Evolutionary conservation across 768 basidiomycete genomes (phyloP).

Genomic region (Termitomyces sp.): DNA sequence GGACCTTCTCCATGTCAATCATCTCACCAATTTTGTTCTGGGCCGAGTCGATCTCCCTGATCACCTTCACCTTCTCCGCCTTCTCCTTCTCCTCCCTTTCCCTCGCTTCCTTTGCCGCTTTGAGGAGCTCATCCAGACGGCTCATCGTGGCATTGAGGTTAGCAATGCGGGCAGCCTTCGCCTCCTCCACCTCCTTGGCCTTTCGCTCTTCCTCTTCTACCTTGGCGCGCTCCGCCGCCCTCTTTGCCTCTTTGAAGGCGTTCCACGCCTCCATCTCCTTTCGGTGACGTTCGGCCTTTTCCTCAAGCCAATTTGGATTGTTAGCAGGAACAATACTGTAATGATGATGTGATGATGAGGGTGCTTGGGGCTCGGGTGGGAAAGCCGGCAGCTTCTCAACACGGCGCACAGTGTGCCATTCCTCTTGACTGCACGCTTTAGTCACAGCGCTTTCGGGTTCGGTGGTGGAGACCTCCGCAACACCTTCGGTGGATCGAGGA

Average conservation of each 20-base stretch:
- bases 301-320: background rate
- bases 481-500: background rate
- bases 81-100: background rate
- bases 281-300: background rate
- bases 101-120: background rate
- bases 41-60: background rate
- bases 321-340: background rate
- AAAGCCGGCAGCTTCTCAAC: background rate
- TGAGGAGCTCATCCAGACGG: background rate
- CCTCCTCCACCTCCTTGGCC: background rate
- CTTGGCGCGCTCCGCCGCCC: background rate
- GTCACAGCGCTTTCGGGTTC: background rate
- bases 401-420: background rate
- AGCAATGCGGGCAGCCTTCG: background rate
- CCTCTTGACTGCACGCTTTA: background rate
- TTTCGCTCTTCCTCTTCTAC: background rate
- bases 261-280: background rate
- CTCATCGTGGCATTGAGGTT: background rate
- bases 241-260: background rate
- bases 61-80: background rate
- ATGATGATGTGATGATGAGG: too few relatives aligned
- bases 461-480: background rate
- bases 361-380: background rate
- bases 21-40: background rate
- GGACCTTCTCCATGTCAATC: background rate